These are phyloP conservation scores for Liriodendron chinense DNA, from an alignment of 164 flowering plant genomes.

Conservation along the genomic window DNA sequence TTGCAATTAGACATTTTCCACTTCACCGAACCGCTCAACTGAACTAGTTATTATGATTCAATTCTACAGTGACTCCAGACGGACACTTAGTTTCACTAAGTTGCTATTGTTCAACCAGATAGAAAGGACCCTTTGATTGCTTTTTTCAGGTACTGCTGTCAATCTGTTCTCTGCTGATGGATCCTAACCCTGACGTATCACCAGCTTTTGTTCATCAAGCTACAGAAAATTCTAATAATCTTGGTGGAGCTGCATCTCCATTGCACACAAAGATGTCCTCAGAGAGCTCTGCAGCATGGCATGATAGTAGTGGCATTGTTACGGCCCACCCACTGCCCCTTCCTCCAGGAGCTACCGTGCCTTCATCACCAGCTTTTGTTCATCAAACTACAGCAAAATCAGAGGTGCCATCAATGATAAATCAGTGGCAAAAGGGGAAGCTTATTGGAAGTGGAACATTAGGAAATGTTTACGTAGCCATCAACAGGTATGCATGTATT, in stretches of 20 bases:
- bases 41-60: too few species aligned
- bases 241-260: slow-evolving; percentile 44
- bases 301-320: slow-evolving; percentile 33
- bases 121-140: background rate
- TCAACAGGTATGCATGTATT: slow-evolving; percentile 48
- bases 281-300: slow-evolving; percentile 30
- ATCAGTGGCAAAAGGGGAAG: slow-evolving; percentile 86
- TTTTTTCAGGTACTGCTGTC: slow-evolving; percentile 45
- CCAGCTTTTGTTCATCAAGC: slow-evolving; percentile 11
- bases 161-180: slow-evolving; percentile 53
- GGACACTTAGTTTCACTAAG: background rate
- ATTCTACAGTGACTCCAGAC: too few species aligned
- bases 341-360: slow-evolving; percentile 59
- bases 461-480: slow-evolving; percentile 87
- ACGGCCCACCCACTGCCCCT: slow-evolving; percentile 75
- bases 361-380: slow-evolving; percentile 32
- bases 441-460: slow-evolving; percentile 95
- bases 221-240: slow-evolving; percentile 24
- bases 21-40: too few species aligned
- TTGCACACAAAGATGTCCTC: slow-evolving; percentile 31
- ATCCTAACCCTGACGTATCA: slow-evolving; percentile 42
- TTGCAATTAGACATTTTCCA: too few species aligned
- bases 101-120: background rate
- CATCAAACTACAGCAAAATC: slow-evolving; percentile 36
- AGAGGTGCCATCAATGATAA: slow-evolving; percentile 35